phyloP scores from a whole-genome alignment of 768 basidiomycete species.

The Lyophyllum shimeji region DNA sequence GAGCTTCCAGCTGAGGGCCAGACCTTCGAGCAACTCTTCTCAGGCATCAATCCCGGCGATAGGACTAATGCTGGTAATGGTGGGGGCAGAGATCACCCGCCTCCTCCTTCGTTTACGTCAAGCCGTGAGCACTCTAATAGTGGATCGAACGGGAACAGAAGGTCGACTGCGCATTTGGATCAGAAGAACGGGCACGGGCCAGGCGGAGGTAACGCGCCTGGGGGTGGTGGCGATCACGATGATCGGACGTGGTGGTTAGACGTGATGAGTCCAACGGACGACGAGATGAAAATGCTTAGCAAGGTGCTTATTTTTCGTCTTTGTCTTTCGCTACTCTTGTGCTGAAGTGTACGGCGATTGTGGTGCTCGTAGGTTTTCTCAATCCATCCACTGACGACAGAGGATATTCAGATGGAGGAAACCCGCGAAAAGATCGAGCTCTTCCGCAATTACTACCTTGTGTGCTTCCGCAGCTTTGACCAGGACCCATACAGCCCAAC shows the following conservation, averaged over 20 bases:
- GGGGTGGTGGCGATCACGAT: constrained; percentile 47
- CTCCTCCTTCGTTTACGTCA: constrained; percentile 7
- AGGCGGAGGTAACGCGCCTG: constrained; percentile 3
- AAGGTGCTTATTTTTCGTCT: constrained; percentile 52
- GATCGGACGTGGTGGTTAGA: constrained; percentile 97
- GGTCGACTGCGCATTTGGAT: not conserved
- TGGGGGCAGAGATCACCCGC: not conserved
- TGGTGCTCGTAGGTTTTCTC: constrained; percentile 70
- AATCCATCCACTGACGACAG: constrained; percentile 97
- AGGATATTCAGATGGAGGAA: constrained; percentile 99
- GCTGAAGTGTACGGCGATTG: not conserved
- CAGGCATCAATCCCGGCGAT: constrained; percentile 38
- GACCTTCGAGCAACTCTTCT: constrained; percentile 88
- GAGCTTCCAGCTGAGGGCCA: constrained; percentile 95
- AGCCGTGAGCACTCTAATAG: not conserved
- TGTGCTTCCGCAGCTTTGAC: constrained; percentile 98
- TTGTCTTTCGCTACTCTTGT: not conserved
- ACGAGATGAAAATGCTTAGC: constrained; percentile 96
- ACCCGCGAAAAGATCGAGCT: constrained; percentile 99
- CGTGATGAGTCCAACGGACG: constrained; percentile 89
- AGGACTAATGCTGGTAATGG: not conserved
- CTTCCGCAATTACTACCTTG: constrained; percentile 97
- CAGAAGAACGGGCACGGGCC: constrained; percentile 16
- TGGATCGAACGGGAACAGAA: constrained; percentile 1
- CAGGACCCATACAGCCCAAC: constrained; percentile 98